Conservation (phyloP, 169 alveolate species). For the Plasmodium falciparum region DNA sequence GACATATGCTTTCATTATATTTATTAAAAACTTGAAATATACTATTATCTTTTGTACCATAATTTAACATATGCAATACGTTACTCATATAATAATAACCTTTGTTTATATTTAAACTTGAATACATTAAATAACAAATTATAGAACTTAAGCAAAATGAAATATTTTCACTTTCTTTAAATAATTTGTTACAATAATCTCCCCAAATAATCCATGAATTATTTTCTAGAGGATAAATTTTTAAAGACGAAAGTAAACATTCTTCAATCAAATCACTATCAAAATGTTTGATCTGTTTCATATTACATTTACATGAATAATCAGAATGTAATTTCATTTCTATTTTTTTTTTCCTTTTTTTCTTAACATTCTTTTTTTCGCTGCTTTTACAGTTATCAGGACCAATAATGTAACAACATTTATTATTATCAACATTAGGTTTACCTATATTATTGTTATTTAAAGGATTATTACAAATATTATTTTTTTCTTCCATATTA, state of each 20-base stretch:
- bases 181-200: constrained; percentile 53
- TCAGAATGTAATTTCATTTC: constrained; percentile 4
- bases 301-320: constrained; percentile 31
- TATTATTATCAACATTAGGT: no score
- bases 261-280: constrained; percentile 67
- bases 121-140: constrained; percentile 69
- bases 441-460: no score
- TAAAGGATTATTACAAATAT: no score
- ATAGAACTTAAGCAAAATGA: constrained; percentile 54
- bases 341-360: constrained; percentile 11
- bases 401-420: no score
- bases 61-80: constrained; percentile 57
- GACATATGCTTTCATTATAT: constrained; percentile 50
- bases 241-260: constrained; percentile 61
- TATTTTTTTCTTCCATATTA: no score
- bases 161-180: constrained; percentile 31
- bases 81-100: constrained; percentile 60
- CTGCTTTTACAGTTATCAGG: no score
- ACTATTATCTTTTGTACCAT: constrained; percentile 30
- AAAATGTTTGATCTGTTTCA: constrained; percentile 13
- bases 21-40: constrained; percentile 51
- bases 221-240: constrained; percentile 45
- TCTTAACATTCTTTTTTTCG: constrained; percentile 23
- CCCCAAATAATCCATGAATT: constrained; percentile 69
- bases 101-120: constrained; percentile 37